Evolutionary conservation across 2,329 filamentous ascomycete species (phyloP), one percentile per base, ranked within the genome.

Genomic region (Pseudogymnoascus sp.): DNA sequence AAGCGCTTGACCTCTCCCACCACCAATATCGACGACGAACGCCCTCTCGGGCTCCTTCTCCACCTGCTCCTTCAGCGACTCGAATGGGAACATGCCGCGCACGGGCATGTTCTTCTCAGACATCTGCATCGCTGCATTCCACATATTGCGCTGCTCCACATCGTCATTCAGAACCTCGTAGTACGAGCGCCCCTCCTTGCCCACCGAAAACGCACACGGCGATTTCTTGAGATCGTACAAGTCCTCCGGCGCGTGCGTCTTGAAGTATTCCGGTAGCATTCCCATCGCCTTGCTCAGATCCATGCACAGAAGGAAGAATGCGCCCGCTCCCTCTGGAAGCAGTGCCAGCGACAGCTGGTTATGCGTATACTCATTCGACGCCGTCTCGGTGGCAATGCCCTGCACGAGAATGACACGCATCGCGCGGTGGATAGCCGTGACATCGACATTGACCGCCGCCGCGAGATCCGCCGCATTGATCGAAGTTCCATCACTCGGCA

Each of bases 321-420:
- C 67, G 1, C 73, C 74, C 1, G 73, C 62, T 0, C 64, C 71
- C 10, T 69, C 63, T 0, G 74, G 70, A 25, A 70, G 67, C 44
- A 74, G 67, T 5, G 69, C 65, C 25, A 65, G 69, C 0, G 73
- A 75, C 34, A 73, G 66, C n/a, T 66, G 63, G 31, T 75, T 76
- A 59, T 74, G 73, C 12, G 72, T 70, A 62, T 75, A 76, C 6
- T 66, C 66, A 64, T 73, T 69, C 1, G 70, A 66, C 0, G 64
- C 68, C 1, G 70, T 70, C 64, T 76, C 73, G 14, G 34, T 44
- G 42, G 72, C 72, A 40, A 75, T 63, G 18, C 74, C 74, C 61
- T 71, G 68, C 21, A 65, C 70, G 16, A 75, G 61, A 46, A 69
- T 67, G 4, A 75, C 67, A 7, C 73, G 74, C 65, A 74, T 71